Conservation (phyloP, 192 early-diverging fungal species). For the Linnemannia schmuckeri region DNA sequence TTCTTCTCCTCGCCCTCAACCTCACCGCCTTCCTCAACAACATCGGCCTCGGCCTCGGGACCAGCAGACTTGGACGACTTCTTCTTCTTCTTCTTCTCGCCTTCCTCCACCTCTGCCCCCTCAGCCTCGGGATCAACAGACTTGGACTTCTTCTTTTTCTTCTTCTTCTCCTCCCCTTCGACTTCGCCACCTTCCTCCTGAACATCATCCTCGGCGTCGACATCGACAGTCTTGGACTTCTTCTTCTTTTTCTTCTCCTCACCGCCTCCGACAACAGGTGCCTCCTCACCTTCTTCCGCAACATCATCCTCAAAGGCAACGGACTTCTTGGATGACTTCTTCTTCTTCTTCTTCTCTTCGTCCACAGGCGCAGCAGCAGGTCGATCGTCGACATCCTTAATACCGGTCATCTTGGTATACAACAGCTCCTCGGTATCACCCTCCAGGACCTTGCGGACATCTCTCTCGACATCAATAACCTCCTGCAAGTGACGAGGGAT, state of each 20-base stretch:
- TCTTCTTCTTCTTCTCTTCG: conserved; percentile 21
- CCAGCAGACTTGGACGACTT: neutral
- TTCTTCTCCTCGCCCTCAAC: neutral
- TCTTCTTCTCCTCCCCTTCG: neutral
- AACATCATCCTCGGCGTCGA: neutral
- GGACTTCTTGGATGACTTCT: conserved; percentile 34
- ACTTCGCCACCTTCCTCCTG: neutral
- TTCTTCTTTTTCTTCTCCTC: conserved; percentile 7
- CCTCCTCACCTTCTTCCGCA: neutral
- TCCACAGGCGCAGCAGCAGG: conserved; percentile 14
- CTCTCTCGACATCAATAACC: conserved; percentile 88
- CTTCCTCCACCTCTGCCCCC: neutral
- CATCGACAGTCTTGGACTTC: neutral
- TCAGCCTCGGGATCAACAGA: neutral
- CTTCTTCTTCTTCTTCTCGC: conserved; percentile 1
- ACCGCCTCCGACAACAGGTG: neutral
- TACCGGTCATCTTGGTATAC: conserved; percentile 67
- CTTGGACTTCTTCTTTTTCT: conserved; percentile 5
- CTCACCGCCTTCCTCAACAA: neutral
- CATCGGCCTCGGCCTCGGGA: neutral
- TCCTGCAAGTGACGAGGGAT: conserved; percentile 94
- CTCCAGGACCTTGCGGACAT: conserved; percentile 78
- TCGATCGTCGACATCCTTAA: conserved; percentile 65
- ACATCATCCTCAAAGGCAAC: conserved; percentile 1
- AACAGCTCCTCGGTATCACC: conserved; percentile 78